A percentile compares a stretch with the other conserved stretches of the same genome.
Evolutionary conservation across 1,284 basidiomycete genomes (phyloP).

Genomic region (Trichosporon faecale): DNA sequence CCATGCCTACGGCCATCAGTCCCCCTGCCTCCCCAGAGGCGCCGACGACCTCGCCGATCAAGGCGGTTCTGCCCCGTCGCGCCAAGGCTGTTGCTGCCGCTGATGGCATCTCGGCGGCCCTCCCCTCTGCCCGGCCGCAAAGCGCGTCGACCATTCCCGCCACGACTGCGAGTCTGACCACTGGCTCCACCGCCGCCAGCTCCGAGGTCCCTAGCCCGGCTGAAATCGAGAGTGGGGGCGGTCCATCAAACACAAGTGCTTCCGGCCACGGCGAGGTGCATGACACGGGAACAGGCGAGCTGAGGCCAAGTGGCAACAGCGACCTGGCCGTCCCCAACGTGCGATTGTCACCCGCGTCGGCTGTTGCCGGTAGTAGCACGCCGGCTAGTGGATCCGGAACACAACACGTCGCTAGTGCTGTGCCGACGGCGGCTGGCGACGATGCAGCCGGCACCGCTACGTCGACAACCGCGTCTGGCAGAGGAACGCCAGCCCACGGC

Average conservation of each 20-base stretch:
- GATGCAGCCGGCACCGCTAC: background rate
- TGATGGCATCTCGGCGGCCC: background rate
- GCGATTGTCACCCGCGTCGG: constrained; percentile 3
- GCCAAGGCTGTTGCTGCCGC: constrained; percentile 6
- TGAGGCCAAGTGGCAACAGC: background rate
- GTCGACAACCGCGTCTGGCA: background rate
- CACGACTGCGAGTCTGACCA: constrained; percentile 20
- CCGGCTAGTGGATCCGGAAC: constrained; percentile 3
- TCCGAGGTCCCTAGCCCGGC: constrained; percentile 23
- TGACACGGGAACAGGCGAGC: background rate
- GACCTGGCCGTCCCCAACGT: background rate
- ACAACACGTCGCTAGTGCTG: background rate
- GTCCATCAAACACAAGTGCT: background rate
- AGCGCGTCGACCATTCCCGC: constrained; percentile 18
- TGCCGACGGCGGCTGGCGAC: background rate
- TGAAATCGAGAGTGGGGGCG: constrained; percentile 12
- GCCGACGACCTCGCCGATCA: constrained; percentile 8
- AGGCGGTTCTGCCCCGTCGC: constrained; percentile 15
- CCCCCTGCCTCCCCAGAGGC: background rate
- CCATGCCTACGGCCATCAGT: constrained; percentile 9
- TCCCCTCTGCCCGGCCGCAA: background rate
- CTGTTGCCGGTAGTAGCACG: background rate
- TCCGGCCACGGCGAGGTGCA: constrained; percentile 1
- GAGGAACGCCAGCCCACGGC: constrained; percentile 41
- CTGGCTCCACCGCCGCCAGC: constrained; percentile 22